Percentiles rank a stretch among this genome's conserved stretches.
These are phyloP conservation scores for Globisporangium takayamanum DNA, from an alignment of 352 stramenopile genomes.

Conservation along the genomic window DNA sequence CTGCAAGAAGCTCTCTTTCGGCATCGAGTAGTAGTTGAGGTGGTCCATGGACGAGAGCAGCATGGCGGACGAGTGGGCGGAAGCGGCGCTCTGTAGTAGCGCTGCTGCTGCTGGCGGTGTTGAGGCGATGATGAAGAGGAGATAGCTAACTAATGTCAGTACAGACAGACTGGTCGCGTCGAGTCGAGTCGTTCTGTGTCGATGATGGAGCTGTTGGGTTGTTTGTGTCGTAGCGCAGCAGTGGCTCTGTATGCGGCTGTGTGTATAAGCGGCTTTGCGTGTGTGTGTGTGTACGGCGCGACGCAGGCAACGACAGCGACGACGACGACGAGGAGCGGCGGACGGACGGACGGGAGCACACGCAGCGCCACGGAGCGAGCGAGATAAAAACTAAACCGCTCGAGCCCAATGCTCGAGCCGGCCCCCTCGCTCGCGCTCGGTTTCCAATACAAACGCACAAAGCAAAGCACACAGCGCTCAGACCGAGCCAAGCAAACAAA, in stretches of 20 bases:
- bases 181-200: too few relatives aligned
- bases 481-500: too few relatives aligned
- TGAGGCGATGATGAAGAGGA: too few relatives aligned
- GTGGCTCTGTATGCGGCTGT: neutral
- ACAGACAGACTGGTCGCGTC: neutral
- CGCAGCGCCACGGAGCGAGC: constrained; percentile 7
- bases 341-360: neutral
- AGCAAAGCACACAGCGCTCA: too few relatives aligned
- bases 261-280: neutral
- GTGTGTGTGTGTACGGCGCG: neutral
- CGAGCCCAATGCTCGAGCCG: neutral
- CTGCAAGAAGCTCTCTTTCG: constrained; percentile 66
- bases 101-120: neutral
- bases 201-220: too few relatives aligned
- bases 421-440: neutral
- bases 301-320: neutral
- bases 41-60: constrained; percentile 80
- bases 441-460: neutral
- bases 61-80: constrained; percentile 24
- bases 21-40: constrained; percentile 78
- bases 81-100: too few relatives aligned
- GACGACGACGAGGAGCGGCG: neutral
- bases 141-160: neutral
- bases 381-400: constrained; percentile 20
- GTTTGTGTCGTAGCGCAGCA: too few relatives aligned